Evolutionary conservation across 2,329 filamentous ascomycete species (phyloP), one percentile per base, ranked within the genome.

Genomic region (Tolypocladium guangdongense): DNA sequence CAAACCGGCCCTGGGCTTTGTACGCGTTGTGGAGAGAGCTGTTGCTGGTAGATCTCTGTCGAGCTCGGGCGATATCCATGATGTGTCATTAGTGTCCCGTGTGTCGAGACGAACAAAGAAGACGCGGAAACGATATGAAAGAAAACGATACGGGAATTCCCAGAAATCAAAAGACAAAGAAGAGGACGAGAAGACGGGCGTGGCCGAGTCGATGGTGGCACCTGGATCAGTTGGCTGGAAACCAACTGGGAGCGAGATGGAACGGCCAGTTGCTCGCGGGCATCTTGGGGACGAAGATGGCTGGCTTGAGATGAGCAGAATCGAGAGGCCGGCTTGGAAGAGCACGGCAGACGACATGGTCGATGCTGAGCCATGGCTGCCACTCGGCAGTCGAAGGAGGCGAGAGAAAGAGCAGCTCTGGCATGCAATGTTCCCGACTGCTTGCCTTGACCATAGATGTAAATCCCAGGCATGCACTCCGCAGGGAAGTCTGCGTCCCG

Each of bases 41-140:
- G 63, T 73, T 70, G 52, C 74, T 76, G 54, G 63, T 62, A 35
- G 70, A 70, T 54, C 69, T 69, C 52, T 66, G 58, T 37, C 60
- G 60, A 52, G 54, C 38, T 49, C 60, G 60, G 41, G 56, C 45
- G 32, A 58, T 56, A 41, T 71, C 64, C 68, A 71, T 71, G 41
- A 41, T 57, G 41, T 33, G 4, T n/a, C 37, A 50, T 37, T 32
- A 20, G 27, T 20, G 27, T 32, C 37, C 20, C 27, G 20, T 50
- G 50, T 20, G 16, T 12, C 18, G 22, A 46, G 50, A 55, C 16
- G 36, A 14, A 51, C 33, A 24, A 39, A 50, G 27, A 47, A 37
- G 50, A 48, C 49, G 52, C 41, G 52, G 18, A n/a, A 22, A 27
- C 37, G 33, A 49, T 38, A 56, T 54, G 52, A 49, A 53, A 51